Base-by-base conservation (phyloP, 192 early-diverging fungal species). In the Oehlia diaphana region DNA sequence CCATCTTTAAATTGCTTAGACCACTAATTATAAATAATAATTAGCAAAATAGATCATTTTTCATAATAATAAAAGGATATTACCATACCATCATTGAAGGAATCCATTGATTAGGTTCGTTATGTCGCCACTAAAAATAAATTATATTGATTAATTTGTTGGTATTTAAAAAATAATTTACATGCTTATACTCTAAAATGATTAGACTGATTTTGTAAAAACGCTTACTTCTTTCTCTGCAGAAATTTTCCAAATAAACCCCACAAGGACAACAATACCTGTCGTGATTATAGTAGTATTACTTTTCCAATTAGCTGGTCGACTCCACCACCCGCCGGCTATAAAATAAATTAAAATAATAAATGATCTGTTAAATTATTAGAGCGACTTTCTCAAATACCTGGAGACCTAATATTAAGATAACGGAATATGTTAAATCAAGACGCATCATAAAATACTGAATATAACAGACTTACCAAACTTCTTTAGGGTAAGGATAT, bases 241-340 rank as follows among this genome's bases (percentile, higher is more conserved):
- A 33, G 86, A 87, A 6, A 87, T 72, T 63, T 77, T 83, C 86
- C 86, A 87, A 35, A 83, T 63, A 53, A 81, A 81, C 14, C 44
- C 84, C 23, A 79, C 49, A 23, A 81, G 80, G 7, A 84, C 83
- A 33, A 73, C 37, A 67, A 87, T 81, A 21, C 86, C 86, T 12
- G 84, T 39, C 10, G 77, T 77, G 76, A 79, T 77, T 67, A 87
- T 68, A 28, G 67, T 67, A 10, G 86, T 87, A 80, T 87, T 87
- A 13, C 81, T 72, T 74, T 87, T 87, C 86, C 86, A 87, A 44
- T 79, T 82, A 42, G 85, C 76, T 23, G 86, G 86, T 69, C 77
- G 81, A 23, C 83, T 64, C 86, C 86, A 87, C 86, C 86, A 87
- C 53, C 86, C 86, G 74, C 86, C 86, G 33, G 86, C 72, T 77